Evolutionary conservation across 805 yeast species (phyloP).

Genomic region (Pichia exigua): DNA sequence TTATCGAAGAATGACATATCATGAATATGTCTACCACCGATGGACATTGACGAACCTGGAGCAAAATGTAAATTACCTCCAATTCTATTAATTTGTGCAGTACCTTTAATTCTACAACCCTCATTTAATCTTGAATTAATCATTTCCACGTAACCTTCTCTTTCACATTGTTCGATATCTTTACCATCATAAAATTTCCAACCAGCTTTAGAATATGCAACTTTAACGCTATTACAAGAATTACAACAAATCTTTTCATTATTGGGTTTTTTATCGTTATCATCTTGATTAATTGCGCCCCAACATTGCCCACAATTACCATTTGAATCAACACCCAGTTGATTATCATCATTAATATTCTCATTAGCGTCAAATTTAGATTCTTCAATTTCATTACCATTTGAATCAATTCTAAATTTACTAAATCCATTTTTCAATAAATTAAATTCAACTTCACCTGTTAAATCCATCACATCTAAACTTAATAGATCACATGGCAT

Average conservation of each 20-base stretch:
- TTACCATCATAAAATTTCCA: slow-evolving; percentile 93
- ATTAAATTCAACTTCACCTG: slow-evolving; percentile 79
- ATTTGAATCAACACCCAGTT: slow-evolving; percentile 14
- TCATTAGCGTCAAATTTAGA: slow-evolving; percentile 35
- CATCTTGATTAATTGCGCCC: slow-evolving; percentile 62
- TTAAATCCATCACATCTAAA: slow-evolving; percentile 80
- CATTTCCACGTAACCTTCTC: slow-evolving; percentile 71
- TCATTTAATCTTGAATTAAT: slow-evolving; percentile 56
- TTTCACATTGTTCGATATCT: slow-evolving; percentile 83
- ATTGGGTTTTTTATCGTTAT: slow-evolving; percentile 32
- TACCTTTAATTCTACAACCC: slow-evolving; percentile 85
- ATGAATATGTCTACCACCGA: slow-evolving; percentile 63
- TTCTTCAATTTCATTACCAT: slow-evolving; percentile 41
- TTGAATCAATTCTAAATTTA: slow-evolving; percentile 52
- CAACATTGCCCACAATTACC: slow-evolving; percentile 85
- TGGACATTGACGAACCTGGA: slow-evolving; percentile 74
- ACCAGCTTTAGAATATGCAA: slow-evolving; percentile 65
- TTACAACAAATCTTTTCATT: slow-evolving; percentile 65
- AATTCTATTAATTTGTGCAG: slow-evolving; percentile 71
- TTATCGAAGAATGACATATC: slow-evolving; percentile 68
- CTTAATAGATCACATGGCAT: slow-evolving; percentile 79
- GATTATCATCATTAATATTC: slow-evolving; percentile 16
- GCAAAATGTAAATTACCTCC: slow-evolving; percentile 93
- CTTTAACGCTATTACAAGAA: slow-evolving; percentile 71
- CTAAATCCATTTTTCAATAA: slow-evolving; percentile 62